phyloP scores from a whole-genome alignment of 1,139 yeast species.

The Magnusiomyces magnusii region DNA sequence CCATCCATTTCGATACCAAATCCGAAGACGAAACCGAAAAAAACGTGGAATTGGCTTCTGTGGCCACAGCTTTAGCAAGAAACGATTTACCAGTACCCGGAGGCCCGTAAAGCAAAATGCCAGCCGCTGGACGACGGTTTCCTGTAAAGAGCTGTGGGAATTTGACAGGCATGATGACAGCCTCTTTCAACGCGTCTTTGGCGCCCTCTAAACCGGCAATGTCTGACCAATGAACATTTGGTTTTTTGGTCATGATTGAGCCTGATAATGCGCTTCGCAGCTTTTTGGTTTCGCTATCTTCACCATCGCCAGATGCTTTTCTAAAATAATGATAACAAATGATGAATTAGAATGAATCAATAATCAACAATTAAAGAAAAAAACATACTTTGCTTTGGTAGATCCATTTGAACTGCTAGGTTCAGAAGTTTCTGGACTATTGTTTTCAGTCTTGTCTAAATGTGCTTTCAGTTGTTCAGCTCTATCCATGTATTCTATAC shows the following conservation, averaged over 20 bases:
- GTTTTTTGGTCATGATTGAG: conserved; percentile 85
- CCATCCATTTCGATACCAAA: conserved; percentile 98
- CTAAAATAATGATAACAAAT: background rate
- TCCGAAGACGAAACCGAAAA: conserved; percentile 94
- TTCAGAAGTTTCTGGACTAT: conserved; percentile 26
- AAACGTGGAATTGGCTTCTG: conserved; percentile 95
- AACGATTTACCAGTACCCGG: conserved; percentile 99
- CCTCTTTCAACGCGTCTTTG: conserved; percentile 94
- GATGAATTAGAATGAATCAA: background rate
- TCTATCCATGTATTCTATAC: conserved; percentile 83
- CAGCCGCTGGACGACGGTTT: conserved; percentile 86
- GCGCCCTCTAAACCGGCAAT: conserved; percentile 95
- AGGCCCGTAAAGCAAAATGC: conserved; percentile 90
- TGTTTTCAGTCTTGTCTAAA: conserved; percentile 54
- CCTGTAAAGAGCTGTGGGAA: conserved; percentile 95
- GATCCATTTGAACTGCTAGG: conserved; percentile 42
- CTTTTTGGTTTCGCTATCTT: conserved; percentile 79
- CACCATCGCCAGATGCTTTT: conserved; percentile 45
- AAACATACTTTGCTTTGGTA: conserved; percentile 48
- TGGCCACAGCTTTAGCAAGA: conserved; percentile 96
- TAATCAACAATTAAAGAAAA: conserved; percentile 17
- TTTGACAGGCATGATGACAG: conserved; percentile 89
- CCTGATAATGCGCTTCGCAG: conserved; percentile 87
- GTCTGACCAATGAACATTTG: conserved; percentile 92
- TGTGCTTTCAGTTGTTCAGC: conserved; percentile 95